These are phyloP conservation scores for Phialophora verrucosa DNA, from an alignment of 2,329 filamentous ascomycete species.

Conservation along the genomic window DNA sequence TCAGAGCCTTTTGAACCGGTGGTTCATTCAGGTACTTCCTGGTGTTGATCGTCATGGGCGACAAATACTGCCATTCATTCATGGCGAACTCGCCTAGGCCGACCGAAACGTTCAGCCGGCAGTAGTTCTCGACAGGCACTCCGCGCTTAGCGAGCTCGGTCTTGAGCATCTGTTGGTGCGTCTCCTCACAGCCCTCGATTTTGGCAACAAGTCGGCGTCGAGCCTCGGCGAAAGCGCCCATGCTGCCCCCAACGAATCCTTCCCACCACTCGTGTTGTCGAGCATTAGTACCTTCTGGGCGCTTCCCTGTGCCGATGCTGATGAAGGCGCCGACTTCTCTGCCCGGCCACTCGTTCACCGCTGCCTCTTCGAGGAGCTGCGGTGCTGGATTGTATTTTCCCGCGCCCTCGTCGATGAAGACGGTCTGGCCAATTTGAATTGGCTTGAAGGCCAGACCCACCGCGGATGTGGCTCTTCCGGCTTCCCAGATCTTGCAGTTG, in stretches of 20 bases:
- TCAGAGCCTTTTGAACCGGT: constrained; percentile 76
- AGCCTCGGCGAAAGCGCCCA: constrained; percentile 92
- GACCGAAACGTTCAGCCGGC: constrained; percentile 93
- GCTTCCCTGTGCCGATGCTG: constrained; percentile 91
- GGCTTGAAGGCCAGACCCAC: constrained; percentile 95
- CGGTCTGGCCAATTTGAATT: constrained; percentile 87
- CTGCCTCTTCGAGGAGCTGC: constrained; percentile 86
- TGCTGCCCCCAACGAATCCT: constrained; percentile 70
- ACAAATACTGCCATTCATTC: constrained; percentile 96
- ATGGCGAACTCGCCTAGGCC: constrained; percentile 95
- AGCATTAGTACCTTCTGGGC: constrained; percentile 73
- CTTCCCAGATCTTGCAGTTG: constrained; percentile 96
- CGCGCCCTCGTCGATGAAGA: constrained; percentile 90
- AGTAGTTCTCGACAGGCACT: constrained; percentile 89
- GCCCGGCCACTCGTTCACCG: constrained; percentile 93
- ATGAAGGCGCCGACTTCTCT: constrained; percentile 90
- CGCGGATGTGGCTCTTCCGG: constrained; percentile 89
- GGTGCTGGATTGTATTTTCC: constrained; percentile 93
- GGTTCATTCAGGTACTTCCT: constrained; percentile 77
- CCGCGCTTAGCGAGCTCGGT: constrained; percentile 77
- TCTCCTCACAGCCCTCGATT: constrained; percentile 93
- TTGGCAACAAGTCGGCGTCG: constrained; percentile 82
- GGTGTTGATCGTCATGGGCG: constrained; percentile 92
- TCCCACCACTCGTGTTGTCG: constrained; percentile 85
- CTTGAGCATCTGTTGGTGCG: constrained; percentile 82